Evolutionary conservation across 164 flowering plant genomes (phyloP).

Genomic region (Vitis labrusca): DNA sequence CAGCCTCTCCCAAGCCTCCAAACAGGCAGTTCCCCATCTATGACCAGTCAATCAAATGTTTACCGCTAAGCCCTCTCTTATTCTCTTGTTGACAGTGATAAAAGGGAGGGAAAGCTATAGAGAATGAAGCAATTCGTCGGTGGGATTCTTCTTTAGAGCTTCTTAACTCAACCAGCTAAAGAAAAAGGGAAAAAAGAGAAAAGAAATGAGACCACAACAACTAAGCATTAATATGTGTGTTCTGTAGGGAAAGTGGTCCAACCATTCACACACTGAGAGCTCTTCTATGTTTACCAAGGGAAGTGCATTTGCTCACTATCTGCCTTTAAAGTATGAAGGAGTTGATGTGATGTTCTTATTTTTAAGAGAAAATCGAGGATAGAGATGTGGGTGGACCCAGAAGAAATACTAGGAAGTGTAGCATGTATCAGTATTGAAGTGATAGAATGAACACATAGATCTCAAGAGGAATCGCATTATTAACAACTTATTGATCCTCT

Average conservation of each 20-base stretch:
- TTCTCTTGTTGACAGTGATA: background rate
- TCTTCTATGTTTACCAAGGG: too few species aligned
- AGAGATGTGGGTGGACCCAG: too few species aligned
- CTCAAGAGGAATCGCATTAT: too few species aligned
- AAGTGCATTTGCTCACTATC: too few species aligned
- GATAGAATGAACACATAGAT: too few species aligned
- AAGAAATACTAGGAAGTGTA: too few species aligned
- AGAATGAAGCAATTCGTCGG: constrained; percentile 21
- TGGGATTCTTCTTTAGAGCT: constrained; percentile 24
- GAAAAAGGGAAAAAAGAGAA: background rate
- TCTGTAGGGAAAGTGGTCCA: background rate
- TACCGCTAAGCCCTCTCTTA: too few species aligned
- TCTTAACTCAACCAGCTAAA: constrained; percentile 6
- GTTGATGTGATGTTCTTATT: too few species aligned
- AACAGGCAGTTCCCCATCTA: constrained; percentile 74
- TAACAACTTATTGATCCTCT: too few species aligned
- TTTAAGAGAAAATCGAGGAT: too few species aligned
- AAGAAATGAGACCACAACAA: background rate
- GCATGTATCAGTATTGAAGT: too few species aligned
- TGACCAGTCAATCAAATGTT: background rate
- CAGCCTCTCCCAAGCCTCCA: constrained; percentile 40
- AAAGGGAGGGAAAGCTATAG: background rate
- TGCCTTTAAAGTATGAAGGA: too few species aligned
- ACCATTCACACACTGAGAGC: background rate
- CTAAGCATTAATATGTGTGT: background rate